These are phyloP conservation scores for Talaromyces sp. DNA, from an alignment of 2,329 filamentous ascomycete species.

Conservation along the genomic window DNA sequence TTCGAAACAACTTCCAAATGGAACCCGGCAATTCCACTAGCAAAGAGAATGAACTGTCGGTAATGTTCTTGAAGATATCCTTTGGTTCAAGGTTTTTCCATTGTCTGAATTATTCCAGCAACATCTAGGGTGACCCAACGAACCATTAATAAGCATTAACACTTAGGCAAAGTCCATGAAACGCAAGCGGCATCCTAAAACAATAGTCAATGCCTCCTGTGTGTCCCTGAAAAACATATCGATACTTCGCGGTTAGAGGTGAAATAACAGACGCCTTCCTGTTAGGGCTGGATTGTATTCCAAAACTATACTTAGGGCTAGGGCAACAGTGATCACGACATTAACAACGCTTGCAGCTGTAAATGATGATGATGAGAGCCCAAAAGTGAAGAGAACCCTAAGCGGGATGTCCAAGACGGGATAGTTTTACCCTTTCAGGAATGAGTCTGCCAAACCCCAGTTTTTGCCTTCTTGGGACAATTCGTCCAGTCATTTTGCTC, in stretches of 20 bases:
- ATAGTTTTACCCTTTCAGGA: constrained; percentile 18
- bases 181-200: neutral
- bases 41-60: neutral
- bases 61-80: neutral
- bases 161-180: neutral
- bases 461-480: constrained; percentile 15
- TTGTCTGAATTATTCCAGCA: neutral
- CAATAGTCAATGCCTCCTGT: neutral
- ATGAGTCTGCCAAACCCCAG: neutral
- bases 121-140: neutral
- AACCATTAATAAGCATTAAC: neutral
- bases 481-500: constrained; percentile 7
- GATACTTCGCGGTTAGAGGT: neutral
- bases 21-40: neutral
- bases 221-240: no score
- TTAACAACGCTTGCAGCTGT: neutral
- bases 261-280: neutral
- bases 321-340: neutral
- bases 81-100: neutral
- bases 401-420: constrained; percentile 1
- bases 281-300: neutral
- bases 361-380: neutral
- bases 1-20: neutral
- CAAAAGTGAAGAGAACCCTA: constrained; percentile 1
- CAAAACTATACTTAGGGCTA: neutral